phyloP scores from a whole-genome alignment of 2,329 filamentous ascomycete species.

The Hypoxylon sp. region DNA sequence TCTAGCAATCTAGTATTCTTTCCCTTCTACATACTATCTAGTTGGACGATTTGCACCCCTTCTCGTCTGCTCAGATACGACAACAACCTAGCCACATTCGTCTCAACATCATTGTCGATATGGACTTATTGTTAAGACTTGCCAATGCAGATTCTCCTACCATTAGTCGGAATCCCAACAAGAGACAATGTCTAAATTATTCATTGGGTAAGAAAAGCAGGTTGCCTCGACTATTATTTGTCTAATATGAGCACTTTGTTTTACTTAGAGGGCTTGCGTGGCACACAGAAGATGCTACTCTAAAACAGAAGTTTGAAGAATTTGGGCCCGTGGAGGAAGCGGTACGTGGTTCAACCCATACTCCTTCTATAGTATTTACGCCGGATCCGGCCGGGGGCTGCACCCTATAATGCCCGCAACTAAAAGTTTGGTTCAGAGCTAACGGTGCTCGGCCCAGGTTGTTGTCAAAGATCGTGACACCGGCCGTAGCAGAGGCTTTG shows the following conservation, averaged over 20 bases:
- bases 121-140: slow-evolving; percentile 29
- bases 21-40: slow-evolving; percentile 8
- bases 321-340: slow-evolving; percentile 94
- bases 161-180: slow-evolving; percentile 34
- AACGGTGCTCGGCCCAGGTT: slow-evolving; percentile 68
- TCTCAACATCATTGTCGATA: not conserved
- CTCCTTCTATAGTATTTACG: not conserved
- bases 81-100: not conserved
- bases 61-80: not conserved
- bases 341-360: slow-evolving; percentile 69
- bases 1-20: not conserved
- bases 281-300: slow-evolving; percentile 92
- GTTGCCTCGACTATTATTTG: slow-evolving; percentile 28
- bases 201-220: slow-evolving; percentile 80
- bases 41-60: not conserved
- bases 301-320: slow-evolving; percentile 92
- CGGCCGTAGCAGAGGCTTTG: slow-evolving; percentile 95
- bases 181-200: slow-evolving; percentile 87
- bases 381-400: not conserved
- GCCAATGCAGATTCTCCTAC: slow-evolving; percentile 19
- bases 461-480: slow-evolving; percentile 99
- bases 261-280: slow-evolving; percentile 87
- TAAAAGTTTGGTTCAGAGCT: slow-evolving; percentile 27
- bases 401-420: not conserved
- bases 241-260: slow-evolving; percentile 35